Conservation (phyloP, 2,329 filamentous ascomycete species). For the Zymoseptoria pseudotritici region DNA sequence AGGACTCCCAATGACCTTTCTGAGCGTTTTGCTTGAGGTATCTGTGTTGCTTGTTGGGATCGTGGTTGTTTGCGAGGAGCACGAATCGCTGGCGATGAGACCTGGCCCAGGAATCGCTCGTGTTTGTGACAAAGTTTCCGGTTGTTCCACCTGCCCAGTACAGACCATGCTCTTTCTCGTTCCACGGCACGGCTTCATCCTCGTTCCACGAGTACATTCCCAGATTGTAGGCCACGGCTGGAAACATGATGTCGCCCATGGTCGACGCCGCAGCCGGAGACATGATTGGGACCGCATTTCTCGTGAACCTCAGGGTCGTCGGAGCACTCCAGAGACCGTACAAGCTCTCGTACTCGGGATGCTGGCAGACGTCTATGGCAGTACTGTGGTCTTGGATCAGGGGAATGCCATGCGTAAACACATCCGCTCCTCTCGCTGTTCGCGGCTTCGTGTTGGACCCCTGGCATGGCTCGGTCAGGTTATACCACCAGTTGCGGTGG, state of each 20-base stretch:
- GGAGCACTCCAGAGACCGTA: slow-evolving; percentile 44
- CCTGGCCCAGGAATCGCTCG: slow-evolving; percentile 32
- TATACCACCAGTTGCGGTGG: neutral
- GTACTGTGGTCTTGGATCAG: slow-evolving; percentile 1
- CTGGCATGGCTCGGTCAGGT: neutral
- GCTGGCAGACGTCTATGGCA: slow-evolving; percentile 35
- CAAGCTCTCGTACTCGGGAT: slow-evolving; percentile 37
- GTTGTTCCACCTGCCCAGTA: slow-evolving; percentile 55
- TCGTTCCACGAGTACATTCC: slow-evolving; percentile 39
- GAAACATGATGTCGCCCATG: slow-evolving; percentile 44
- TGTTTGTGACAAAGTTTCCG: slow-evolving; percentile 35
- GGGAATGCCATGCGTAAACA: neutral
- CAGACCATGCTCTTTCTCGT: slow-evolving; percentile 43
- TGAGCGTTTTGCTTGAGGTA: neutral
- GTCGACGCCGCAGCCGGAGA: slow-evolving; percentile 40
- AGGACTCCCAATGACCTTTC: neutral
- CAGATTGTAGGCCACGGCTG: slow-evolving; percentile 41
- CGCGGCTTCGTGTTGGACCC: neutral
- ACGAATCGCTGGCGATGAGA: slow-evolving; percentile 63
- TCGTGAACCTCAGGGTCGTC: slow-evolving; percentile 35
- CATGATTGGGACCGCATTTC: slow-evolving; percentile 41
- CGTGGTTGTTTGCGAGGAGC: slow-evolving; percentile 83
- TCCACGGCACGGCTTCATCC: slow-evolving; percentile 40
- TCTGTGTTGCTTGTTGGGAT: slow-evolving; percentile 62
- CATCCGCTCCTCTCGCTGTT: neutral